A percentile compares a stretch with the other conserved stretches of the same genome.
Evolutionary conservation across 2,329 filamentous ascomycete species (phyloP).

Genomic region (Pseudophaeomoniella oleicola): DNA sequence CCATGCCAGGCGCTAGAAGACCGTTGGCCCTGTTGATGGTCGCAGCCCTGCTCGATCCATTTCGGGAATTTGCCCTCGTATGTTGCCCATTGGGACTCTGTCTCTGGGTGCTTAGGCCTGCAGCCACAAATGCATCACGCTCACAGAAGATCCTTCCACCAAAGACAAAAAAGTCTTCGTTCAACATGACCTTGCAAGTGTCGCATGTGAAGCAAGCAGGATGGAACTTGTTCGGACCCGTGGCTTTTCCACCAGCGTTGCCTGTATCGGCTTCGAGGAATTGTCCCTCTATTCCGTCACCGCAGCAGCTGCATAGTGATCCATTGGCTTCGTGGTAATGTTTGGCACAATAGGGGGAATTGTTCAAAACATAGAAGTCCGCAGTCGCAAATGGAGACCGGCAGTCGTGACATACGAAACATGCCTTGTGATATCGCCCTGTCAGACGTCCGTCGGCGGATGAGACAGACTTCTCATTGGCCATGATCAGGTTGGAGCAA

Average conservation of each 20-base stretch:
- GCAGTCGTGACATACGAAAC: slow-evolving; percentile 85
- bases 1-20: slow-evolving; percentile 12
- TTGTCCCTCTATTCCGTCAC: slow-evolving; percentile 78
- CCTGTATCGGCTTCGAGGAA: slow-evolving; percentile 66
- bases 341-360: slow-evolving; percentile 77
- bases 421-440: slow-evolving; percentile 86
- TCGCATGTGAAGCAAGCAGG: slow-evolving; percentile 72
- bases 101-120: slow-evolving; percentile 18
- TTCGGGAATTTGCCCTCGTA: slow-evolving; percentile 6
- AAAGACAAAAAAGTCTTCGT: slow-evolving; percentile 84
- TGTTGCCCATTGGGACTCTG: slow-evolving; percentile 22
- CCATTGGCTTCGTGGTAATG: slow-evolving; percentile 90
- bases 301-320: slow-evolving; percentile 68
- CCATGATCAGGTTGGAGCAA: slow-evolving; percentile 62
- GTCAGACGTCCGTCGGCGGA: slow-evolving; percentile 85
- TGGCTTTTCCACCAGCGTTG: slow-evolving; percentile 10
- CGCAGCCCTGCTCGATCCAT: slow-evolving; percentile 12
- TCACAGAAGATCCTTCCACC: slow-evolving; percentile 72
- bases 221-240: slow-evolving; percentile 57
- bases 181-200: slow-evolving; percentile 55
- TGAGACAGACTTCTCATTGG: slow-evolving; percentile 65
- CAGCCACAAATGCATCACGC: slow-evolving; percentile 58
- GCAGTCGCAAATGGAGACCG: slow-evolving; percentile 65
- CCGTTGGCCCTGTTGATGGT: slow-evolving; percentile 7
- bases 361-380: slow-evolving; percentile 82